phyloP scores from a whole-genome alignment of 257 asterid species.

The Capsicum rhomboideum region DNA sequence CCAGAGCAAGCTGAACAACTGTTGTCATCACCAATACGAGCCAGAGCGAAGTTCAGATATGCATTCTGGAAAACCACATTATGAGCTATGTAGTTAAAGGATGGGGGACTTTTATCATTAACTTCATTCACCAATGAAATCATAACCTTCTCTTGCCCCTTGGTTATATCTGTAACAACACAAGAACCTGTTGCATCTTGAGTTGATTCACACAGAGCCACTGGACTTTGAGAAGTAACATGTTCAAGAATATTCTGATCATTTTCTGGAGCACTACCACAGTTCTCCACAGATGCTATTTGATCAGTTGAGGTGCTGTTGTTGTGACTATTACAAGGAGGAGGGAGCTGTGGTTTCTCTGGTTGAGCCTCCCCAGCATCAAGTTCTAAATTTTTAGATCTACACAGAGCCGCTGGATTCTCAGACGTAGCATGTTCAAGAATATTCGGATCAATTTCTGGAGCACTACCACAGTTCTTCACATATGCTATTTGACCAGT shows the following conservation, averaged over 20 bases:
- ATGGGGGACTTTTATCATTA: constrained; percentile 49
- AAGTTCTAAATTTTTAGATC: not conserved
- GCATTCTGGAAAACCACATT: constrained; percentile 71
- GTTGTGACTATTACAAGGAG: constrained; percentile 26
- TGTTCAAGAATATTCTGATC: constrained; percentile 25
- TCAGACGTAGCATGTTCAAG: constrained; percentile 21
- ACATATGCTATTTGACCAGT: constrained; percentile 14
- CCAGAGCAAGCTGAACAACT: constrained; percentile 65
- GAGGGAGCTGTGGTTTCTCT: constrained; percentile 14
- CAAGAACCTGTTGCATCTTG: constrained; percentile 27
- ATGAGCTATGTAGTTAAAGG: constrained; percentile 67
- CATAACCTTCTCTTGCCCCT: constrained; percentile 66
- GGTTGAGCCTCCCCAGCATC: constrained; percentile 17
- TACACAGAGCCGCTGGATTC: constrained; percentile 24
- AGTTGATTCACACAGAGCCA: constrained; percentile 18
- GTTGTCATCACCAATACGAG: constrained; percentile 57
- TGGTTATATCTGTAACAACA: constrained; percentile 57
- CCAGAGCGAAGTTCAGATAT: constrained; percentile 52
- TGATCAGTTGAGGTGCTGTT: constrained; percentile 18
- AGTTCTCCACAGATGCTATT: constrained; percentile 16
- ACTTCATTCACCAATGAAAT: constrained; percentile 63
- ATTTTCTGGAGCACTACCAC: constrained; percentile 16
- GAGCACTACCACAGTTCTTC: constrained; percentile 18
- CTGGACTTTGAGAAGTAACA: constrained; percentile 26
- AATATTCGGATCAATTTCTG: constrained; percentile 16